Percentiles rank a stretch among this genome's conserved stretches.
Evolutionary conservation across 192 early-diverging fungal genomes (phyloP).

Genomic region (Podila horticola): DNA sequence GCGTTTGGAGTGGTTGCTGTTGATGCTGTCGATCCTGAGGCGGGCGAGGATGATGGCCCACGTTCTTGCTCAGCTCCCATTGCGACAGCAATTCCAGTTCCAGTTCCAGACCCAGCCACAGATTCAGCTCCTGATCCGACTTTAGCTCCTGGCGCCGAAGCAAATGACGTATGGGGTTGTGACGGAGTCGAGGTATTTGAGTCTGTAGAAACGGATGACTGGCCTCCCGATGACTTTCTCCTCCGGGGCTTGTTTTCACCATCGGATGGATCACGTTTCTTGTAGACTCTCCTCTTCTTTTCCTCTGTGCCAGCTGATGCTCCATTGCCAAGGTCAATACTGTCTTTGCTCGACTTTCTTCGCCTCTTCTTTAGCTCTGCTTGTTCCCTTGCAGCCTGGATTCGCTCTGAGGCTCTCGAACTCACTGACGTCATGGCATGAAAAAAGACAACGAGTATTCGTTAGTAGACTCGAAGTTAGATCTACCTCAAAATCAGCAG

Average conservation of each 20-base stretch:
- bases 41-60: neutral
- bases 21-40: neutral
- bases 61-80: neutral
- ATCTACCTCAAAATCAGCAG: neutral
- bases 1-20: neutral
- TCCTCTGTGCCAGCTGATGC: constrained; percentile 8
- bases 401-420: constrained; percentile 10
- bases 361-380: constrained; percentile 22
- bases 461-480: neutral
- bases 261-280: constrained; percentile 13
- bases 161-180: neutral
- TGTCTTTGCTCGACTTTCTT: constrained; percentile 33
- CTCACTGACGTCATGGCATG: constrained; percentile 8
- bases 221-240: constrained; percentile 29
- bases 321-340: constrained; percentile 1
- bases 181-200: neutral
- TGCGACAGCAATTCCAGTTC: neutral
- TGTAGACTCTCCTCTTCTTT: constrained; percentile 38
- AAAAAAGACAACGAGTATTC: neutral
- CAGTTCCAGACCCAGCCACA: neutral
- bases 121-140: neutral
- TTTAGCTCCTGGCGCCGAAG: neutral
- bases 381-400: constrained; percentile 12
- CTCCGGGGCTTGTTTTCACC: constrained; percentile 10
- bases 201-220: constrained; percentile 2